Evolutionary conservation across 306 rosid species (phyloP).

Genomic region (Trifolium subterraneum): DNA sequence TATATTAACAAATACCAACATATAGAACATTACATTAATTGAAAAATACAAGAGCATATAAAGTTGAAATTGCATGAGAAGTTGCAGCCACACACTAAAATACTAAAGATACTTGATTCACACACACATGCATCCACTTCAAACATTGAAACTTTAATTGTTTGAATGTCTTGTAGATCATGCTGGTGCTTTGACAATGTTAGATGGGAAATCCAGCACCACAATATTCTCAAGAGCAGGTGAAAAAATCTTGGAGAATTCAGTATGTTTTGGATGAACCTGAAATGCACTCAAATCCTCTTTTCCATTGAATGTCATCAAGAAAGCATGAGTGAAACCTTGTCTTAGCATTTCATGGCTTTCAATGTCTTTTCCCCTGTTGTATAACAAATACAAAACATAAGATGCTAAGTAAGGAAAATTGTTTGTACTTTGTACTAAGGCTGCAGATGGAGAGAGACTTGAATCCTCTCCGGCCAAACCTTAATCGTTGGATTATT

Average conservation of each 20-base stretch:
- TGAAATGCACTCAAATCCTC: conserved; percentile 66
- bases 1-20: conserved; percentile 12
- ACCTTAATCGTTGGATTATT: not conserved
- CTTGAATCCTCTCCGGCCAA: not conserved
- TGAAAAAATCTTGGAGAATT: conserved; percentile 74
- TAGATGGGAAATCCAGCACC: conserved; percentile 79
- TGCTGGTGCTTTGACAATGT: conserved; percentile 60
- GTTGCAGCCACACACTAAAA: conserved; percentile 31
- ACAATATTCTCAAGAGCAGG: conserved; percentile 82
- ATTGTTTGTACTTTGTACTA: no score
- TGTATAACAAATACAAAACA: not conserved
- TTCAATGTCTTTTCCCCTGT: conserved; percentile 82
- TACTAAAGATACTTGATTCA: conserved; percentile 24
- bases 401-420: no score
- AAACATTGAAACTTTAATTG: conserved; percentile 26
- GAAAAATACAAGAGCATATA: conserved; percentile 13
- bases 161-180: conserved; percentile 32
- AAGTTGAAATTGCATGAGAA: conserved; percentile 36
- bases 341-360: conserved; percentile 76
- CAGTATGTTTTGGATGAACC: conserved; percentile 70
- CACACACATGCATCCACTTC: conserved; percentile 25
- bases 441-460: no score
- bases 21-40: conserved; percentile 34
- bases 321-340: conserved; percentile 87
- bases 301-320: conserved; percentile 79